Percentiles rank a stretch among this genome's conserved stretches.
These are phyloP conservation scores for Jamesozyma jinghongensis DNA, from an alignment of 805 yeast genomes.

Conservation along the genomic window DNA sequence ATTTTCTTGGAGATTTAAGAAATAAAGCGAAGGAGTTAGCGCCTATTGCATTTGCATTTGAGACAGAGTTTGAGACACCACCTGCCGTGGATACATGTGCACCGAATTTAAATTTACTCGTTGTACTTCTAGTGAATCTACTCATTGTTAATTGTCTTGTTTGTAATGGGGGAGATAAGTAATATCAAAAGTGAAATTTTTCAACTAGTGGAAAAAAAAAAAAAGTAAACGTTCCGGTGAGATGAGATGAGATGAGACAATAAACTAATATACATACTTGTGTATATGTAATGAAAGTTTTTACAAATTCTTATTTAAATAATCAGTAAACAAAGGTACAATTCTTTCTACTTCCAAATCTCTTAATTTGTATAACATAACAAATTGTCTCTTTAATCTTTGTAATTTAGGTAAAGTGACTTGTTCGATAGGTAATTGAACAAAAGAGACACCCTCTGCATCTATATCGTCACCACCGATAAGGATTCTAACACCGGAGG, in stretches of 20 bases:
- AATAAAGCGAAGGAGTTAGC: conserved; percentile 81
- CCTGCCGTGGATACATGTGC: conserved; percentile 85
- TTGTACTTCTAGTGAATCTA: conserved; percentile 36
- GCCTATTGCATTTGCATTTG: conserved; percentile 46
- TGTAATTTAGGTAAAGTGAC: conserved; percentile 69
- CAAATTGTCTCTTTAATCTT: conserved; percentile 72
- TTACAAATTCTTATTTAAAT: conserved; percentile 54
- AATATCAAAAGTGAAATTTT: too few relatives aligned
- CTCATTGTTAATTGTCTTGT: conserved; percentile 11
- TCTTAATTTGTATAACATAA: conserved; percentile 72
- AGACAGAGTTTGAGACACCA: conserved; percentile 63
- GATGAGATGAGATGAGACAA: background rate
- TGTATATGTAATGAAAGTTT: too few relatives aligned
- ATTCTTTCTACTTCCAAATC: conserved; percentile 63
- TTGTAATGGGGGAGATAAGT: background rate
- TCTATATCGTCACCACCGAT: conserved; percentile 33
- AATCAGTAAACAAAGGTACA: conserved; percentile 65
- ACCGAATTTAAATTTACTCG: conserved; percentile 56
- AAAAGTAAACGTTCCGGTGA: too few relatives aligned
- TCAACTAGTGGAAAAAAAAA: too few relatives aligned
- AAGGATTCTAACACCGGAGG: conserved; percentile 33
- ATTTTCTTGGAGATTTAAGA: conserved; percentile 79
- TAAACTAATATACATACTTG: too few relatives aligned
- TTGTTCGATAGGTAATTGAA: conserved; percentile 51
- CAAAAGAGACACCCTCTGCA: conserved; percentile 33